Evolutionary conservation across 176 grass and related monocot species (phyloP), one percentile per base, ranked within the genome.

Genomic region (Aechmea fasciata): DNA sequence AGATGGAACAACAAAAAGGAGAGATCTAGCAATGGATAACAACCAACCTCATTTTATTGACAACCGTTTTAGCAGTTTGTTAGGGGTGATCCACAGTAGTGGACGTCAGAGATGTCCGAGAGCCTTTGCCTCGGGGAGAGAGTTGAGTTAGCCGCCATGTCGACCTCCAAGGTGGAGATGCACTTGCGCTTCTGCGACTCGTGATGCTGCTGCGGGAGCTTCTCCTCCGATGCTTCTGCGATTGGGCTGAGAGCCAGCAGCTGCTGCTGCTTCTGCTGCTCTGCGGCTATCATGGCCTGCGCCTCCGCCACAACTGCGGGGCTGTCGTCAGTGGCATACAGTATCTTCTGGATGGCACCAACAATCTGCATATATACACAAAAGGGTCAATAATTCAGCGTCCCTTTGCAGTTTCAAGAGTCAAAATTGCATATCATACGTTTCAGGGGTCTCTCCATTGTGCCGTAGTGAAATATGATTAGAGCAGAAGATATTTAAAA

Each of bases 81-180:
- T 11, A 99, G 65, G 0, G 90, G 95, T 14, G 95, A 99, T 19
- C 81, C 86, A 15, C 72, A 93, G 15, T 77, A 51, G 73, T 88
- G 90, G 63, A 94, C 84, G 13, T 99, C 84, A 0, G 82, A 94
- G 74, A 99, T 83, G 55, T 99, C 95, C 0, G 84, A 94, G 48
- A 99, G 84, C 75, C 95, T 87, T 51, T 66, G 82, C 83, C 87
- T 82, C 15, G 75, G 75, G n/a, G 75, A 77, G 28, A 69, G 41
- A 10, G 66, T 69, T 3, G 94, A 85, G 66, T 52, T 81, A 11
- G 90, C 82, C 11, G 72, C 80, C 49, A 82, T 66, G 54, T 82
- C 90, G 15, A 92, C 61, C 33, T 90, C 90, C 49, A 90, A 33
- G 53, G 85, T 85, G 0, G 77, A 87, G 14, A 99, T 83, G 52